Base-by-base conservation (phyloP, 1,284 basidiomycete species). In the Exsudoporus floridanus region DNA sequence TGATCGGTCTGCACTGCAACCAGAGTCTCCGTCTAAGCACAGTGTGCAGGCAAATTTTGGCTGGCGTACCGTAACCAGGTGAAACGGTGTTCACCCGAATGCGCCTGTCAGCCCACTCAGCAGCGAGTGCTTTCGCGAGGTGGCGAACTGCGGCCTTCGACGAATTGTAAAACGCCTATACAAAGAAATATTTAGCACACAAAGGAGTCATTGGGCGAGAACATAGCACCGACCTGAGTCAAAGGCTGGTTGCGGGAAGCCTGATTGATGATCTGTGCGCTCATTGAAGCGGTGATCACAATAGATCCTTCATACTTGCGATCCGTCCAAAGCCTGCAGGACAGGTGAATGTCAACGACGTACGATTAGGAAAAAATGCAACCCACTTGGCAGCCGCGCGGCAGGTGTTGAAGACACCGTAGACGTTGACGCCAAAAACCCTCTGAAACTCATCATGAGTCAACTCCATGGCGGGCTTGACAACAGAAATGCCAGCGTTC, bases 1-100 rank as follows among this genome's bases (percentile, higher is more conserved):
- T 75, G 72, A 46, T 76, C 71, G 1, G 71, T 75, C 2, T 68
- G 55, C 31, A 75, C 72, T 71, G 59, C 4, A 51, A 48, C 42
- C 42, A 2, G 0, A 3, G 36, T 43, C 2, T 42, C 33, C 27
- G 33, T 57, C 34, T 56, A 60, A 56, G 2, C 54, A 50, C 46
- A 7, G 44, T 3, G 38, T 57, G 16, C 13, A 13, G 13, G 16
- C 3, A 18, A 13, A n/a, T 4, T 12, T 7, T 10, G 13, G 37
- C 16, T 1, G 23, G 38, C 50, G 25, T 50, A 79, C 81, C 79
- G 44, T 84, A 85, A 44, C 83, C 84, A 1, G 83, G 82, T 21
- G 79, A 80, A 18, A 86, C 55, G 0, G 78, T 75, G 63, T 87
- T 87, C 13, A 86, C 81, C 12, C 84, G 74, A 47, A 86, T 84